Evolutionary conservation across 176 grass and related monocot species (phyloP).

Genomic region (Melocanna baccifera): DNA sequence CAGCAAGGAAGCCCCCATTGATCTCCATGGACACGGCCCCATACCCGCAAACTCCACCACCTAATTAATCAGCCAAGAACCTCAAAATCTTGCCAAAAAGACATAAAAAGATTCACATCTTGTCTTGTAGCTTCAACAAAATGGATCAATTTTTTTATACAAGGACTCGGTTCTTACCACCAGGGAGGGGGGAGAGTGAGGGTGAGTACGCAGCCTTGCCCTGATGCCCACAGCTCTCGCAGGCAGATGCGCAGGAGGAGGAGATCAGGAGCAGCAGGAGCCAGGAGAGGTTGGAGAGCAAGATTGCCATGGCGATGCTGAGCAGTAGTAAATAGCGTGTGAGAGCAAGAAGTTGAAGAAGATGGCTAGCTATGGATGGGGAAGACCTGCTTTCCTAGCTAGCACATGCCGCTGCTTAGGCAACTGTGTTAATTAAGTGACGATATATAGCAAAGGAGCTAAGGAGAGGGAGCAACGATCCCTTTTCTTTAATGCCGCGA

Average conservation of each 20-base stretch:
- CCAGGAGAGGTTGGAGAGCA: neutral
- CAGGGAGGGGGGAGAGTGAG: constrained; percentile 14
- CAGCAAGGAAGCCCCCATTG: constrained; percentile 64
- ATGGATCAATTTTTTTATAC: neutral
- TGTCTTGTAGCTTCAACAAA: neutral
- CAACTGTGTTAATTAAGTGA: constrained; percentile 8
- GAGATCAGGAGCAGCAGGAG: neutral
- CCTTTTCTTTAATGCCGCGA: too few species aligned
- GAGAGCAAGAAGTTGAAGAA: neutral
- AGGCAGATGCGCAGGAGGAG: constrained; percentile 2
- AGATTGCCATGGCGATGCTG: neutral
- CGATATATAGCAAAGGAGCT: neutral
- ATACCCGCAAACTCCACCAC: constrained; percentile 59
- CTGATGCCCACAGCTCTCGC: constrained; percentile 44
- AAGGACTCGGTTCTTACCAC: neutral
- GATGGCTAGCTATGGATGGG: neutral
- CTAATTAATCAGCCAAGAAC: neutral
- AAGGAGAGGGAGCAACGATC: too few species aligned
- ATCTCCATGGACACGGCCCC: constrained; percentile 60
- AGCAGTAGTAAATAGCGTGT: neutral
- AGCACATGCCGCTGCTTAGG: constrained; percentile 25
- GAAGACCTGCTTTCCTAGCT: neutral
- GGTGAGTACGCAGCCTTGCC: constrained; percentile 51
- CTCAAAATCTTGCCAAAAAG: neutral
- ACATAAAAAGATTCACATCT: neutral